Percentiles rank a stretch among this genome's conserved stretches.
These are phyloP conservation scores for Lophiostoma macrostomum DNA, from an alignment of 495 filamentous ascomycete species.

Conservation along the genomic window DNA sequence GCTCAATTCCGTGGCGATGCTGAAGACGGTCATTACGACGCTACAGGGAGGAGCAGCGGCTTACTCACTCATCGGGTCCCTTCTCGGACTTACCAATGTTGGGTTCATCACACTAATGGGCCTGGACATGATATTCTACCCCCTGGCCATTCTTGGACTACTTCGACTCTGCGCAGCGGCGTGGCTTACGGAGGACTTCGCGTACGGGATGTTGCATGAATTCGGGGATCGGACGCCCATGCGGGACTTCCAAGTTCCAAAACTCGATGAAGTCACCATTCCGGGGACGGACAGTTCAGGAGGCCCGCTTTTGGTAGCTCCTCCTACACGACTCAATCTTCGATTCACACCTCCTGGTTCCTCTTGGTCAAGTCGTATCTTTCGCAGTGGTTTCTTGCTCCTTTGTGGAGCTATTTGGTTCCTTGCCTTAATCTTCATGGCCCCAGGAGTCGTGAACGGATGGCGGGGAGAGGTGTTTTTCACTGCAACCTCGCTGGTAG, in stretches of 20 bases:
- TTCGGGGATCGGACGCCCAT: neutral
- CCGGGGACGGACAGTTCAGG: no score
- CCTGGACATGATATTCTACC: slow-evolving; percentile 1
- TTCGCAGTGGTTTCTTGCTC: neutral
- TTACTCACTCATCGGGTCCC: slow-evolving; percentile 1
- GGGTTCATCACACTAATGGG: neutral
- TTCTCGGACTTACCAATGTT: neutral
- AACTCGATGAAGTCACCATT: no score
- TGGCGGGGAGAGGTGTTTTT: no score
- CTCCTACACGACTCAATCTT: neutral
- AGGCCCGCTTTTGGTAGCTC: no score
- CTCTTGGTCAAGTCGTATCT: slow-evolving; percentile 6
- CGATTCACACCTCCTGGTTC: neutral
- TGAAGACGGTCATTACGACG: slow-evolving; percentile 6
- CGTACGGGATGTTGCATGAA: neutral
- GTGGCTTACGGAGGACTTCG: slow-evolving; percentile 5
- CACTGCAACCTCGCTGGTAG: neutral
- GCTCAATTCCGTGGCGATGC: neutral
- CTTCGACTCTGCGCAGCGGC: neutral
- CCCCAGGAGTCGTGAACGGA: neutral
- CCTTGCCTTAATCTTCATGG: neutral
- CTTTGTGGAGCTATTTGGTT: neutral
- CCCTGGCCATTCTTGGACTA: neutral
- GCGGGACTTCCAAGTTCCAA: neutral
- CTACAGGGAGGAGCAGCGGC: neutral